Conservation (phyloP, 2,329 filamentous ascomycete genomes). For the Epicoccum sorghinum region DNA sequence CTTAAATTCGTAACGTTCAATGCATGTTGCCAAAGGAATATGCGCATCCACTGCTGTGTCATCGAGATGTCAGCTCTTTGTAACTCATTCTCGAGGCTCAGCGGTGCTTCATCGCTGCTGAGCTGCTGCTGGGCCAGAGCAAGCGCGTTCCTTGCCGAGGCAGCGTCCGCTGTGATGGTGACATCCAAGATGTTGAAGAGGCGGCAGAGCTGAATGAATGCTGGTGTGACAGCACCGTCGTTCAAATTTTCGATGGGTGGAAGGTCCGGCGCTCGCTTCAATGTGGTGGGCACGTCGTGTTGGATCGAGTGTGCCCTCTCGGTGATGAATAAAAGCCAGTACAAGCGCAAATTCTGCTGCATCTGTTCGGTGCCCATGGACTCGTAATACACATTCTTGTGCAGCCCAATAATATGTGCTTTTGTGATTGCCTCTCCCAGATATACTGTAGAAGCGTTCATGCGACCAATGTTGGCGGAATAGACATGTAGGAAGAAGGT, state of each 20-base stretch:
- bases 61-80: constrained; percentile 46
- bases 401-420: constrained; percentile 41
- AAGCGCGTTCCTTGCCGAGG: constrained; percentile 36
- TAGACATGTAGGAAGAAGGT: constrained; percentile 46
- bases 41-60: constrained; percentile 48
- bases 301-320: constrained; percentile 46
- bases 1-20: constrained; percentile 42
- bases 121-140: constrained; percentile 42
- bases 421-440: constrained; percentile 44
- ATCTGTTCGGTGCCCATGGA: constrained; percentile 31
- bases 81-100: constrained; percentile 42
- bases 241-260: constrained; percentile 37
- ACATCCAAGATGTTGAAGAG: constrained; percentile 44
- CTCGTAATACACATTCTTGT: constrained; percentile 36
- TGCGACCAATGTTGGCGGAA: constrained; percentile 43
- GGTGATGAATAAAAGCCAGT: constrained; percentile 46
- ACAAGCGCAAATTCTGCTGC: constrained; percentile 41
- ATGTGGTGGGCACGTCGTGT: constrained; percentile 42
- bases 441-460: constrained; percentile 40
- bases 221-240: constrained; percentile 40
- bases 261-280: constrained; percentile 39
- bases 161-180: constrained; percentile 43
- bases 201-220: constrained; percentile 43
- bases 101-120: constrained; percentile 35
- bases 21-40: constrained; percentile 47